Percentiles rank a stretch among this genome's conserved stretches.
Conservation (phyloP, 1,284 basidiomycete species). For the Pisolithus thermaeus region DNA sequence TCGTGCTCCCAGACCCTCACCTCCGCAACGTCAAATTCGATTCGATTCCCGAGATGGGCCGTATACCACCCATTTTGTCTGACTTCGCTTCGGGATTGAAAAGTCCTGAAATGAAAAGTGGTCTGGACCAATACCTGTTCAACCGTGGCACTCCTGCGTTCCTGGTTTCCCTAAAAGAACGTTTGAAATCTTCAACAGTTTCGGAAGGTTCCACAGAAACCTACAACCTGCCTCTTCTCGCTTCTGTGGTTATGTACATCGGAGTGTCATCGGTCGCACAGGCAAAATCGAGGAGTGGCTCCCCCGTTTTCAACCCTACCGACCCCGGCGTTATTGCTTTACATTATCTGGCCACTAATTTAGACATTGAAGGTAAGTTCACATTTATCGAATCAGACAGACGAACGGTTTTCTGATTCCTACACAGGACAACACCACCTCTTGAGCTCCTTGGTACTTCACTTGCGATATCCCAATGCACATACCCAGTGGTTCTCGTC, state of each 20-base stretch:
- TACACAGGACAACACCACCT: slow-evolving; percentile 84
- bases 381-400: slow-evolving; percentile 34
- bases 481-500: slow-evolving; percentile 96
- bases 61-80: slow-evolving; percentile 84
- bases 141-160: slow-evolving; percentile 63
- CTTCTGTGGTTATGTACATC: slow-evolving; percentile 92
- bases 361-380: slow-evolving; percentile 83
- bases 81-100: slow-evolving; percentile 80
- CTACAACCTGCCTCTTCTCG: slow-evolving; percentile 89
- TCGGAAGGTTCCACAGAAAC: slow-evolving; percentile 51
- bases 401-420: slow-evolving; percentile 9
- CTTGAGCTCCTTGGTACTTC: slow-evolving; percentile 84
- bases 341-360: slow-evolving; percentile 73
- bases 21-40: slow-evolving; percentile 68
- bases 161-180: slow-evolving; percentile 78
- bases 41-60: slow-evolving; percentile 80
- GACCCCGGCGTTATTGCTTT: slow-evolving; percentile 82
- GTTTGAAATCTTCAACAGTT: slow-evolving; percentile 52
- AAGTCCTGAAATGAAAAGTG: slow-evolving; percentile 71
- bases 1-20: slow-evolving; percentile 86
- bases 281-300: slow-evolving; percentile 75
- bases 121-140: slow-evolving; percentile 81
- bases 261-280: slow-evolving; percentile 86
- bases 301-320: slow-evolving; percentile 71
- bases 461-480: slow-evolving; percentile 94